Evolutionary conservation across 2,329 filamentous ascomycete genomes (phyloP), one percentile per base, ranked within the genome.

Genomic region (Penicillium sp.): DNA sequence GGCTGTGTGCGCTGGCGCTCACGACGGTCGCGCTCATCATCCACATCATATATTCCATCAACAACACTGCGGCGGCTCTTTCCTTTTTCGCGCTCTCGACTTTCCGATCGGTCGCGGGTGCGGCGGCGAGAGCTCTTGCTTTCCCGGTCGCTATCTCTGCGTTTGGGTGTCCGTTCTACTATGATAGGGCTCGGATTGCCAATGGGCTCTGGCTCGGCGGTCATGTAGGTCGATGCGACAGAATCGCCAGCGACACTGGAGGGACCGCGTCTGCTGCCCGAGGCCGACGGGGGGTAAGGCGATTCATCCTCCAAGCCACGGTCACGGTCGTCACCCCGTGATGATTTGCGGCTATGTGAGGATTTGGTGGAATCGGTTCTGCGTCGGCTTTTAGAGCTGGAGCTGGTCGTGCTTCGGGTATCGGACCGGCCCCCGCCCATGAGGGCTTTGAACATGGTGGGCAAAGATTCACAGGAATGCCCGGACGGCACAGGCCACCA

Each of bases 281-380:
- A 63, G 44, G 60, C 52, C 14, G 68, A 64, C 10, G 66, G 62
- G 44, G 66, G 52, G 53, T 71, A 70, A 53, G 63, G 55, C 21
- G 67, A 63, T 61, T 75, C 72, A 52, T 69, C 72, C 62, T 69
- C 72, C 62, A 75, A 64, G 55, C 71, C 74, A 53, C 74, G 72
- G 55, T 75, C 75, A 74, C 76, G 76, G 72, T 78, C 76, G 73
- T 79, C 77, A 76, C 73, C 73, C 71, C 75, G 74, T 71, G 76
- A 67, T 55, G 75, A 72, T 65, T 74, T 77, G 63, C 70, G 73
- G 59, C 70, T 72, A 46, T 70, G 68, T 54, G 69, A 68, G 21
- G 71, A 74, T 62, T 70, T 73, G 13, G 33, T 41, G 35, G 68
- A 70, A 49, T 70, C 63, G 29, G 68, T 61, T 61, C 66, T 70